Base-by-base conservation (phyloP, 75 land plant genomes). In the Chamaecyparis obtusa region DNA sequence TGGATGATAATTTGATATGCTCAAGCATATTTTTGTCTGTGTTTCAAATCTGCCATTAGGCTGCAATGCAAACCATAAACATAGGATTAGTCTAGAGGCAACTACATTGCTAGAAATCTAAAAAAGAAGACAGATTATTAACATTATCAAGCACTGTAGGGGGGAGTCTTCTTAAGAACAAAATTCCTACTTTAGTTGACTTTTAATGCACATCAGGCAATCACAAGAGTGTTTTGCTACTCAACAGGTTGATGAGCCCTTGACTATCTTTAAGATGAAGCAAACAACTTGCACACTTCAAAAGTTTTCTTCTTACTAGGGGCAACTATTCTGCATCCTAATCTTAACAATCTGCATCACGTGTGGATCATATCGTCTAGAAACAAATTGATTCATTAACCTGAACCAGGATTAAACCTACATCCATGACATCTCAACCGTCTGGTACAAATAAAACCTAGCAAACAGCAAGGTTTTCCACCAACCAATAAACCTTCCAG, bases 1-100 rank as follows among this genome's bases (percentile, higher is more conserved):
- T 51, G 99, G 99, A 89, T 98, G 99, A 89, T 97, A 92, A 83
- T 96, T 96, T 8, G 99, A 98, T 51, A 98, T 98, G 88, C 99
- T 98, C 51, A 98, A 86, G 85, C 99, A 98, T 44, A 98, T 98
- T 89, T 98, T 98, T 2, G 99, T 98, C 80, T 98, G 95, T 14
- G 99, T 98, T 89, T 98, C 98, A 90, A 98, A 98, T 36, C 99
- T 92, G 30, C 99, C 99, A 90, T 95, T 98, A 79, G 99, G 99
- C 98, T 97, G 94, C 80, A 87, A 86, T 83, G 87, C 0, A 33
- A 89, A 89, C 57, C 16, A 19, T 85, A 56, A 9, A 80, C 46
- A 41, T 0, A 24, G 5, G 17, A 77, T 85, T 11, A 56, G n/a
- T 51, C 46, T 49, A 9, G 13, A 83, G 19, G 8, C 21, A 74